Conservation (phyloP, 2,329 filamentous ascomycete genomes). For the Drechslerella stenobrocha region DNA sequence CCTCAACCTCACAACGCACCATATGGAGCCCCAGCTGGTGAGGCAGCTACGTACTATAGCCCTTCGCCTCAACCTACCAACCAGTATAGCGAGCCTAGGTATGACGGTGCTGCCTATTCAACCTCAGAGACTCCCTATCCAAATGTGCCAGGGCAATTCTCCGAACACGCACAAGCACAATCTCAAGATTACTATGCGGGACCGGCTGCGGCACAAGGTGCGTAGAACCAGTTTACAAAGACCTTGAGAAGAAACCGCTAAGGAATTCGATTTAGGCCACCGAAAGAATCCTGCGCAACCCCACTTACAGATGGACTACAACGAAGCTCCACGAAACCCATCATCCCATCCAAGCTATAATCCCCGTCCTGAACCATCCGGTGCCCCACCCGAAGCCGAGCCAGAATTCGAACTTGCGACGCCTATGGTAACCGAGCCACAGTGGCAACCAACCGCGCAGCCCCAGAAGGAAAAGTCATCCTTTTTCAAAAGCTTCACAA, state of each 20-base stretch:
- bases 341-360: slow-evolving; percentile 27
- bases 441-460: slow-evolving; percentile 38
- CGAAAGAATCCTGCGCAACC: slow-evolving; percentile 12
- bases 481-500: slow-evolving; percentile 32
- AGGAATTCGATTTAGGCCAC: slow-evolving; percentile 15
- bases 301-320: background rate
- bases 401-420: slow-evolving; percentile 23
- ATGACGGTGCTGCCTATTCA: slow-evolving; percentile 17
- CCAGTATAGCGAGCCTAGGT: slow-evolving; percentile 36
- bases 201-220: slow-evolving; percentile 18
- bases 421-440: slow-evolving; percentile 8
- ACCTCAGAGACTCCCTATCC: slow-evolving; percentile 24
- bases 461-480: slow-evolving; percentile 31
- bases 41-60: slow-evolving; percentile 27
- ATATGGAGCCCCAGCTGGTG: slow-evolving; percentile 5
- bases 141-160: slow-evolving; percentile 5
- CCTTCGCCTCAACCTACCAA: slow-evolving; percentile 28
- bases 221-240: background rate
- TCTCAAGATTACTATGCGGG: slow-evolving; percentile 27
- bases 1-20: slow-evolving; percentile 1
- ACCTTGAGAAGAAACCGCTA: background rate
- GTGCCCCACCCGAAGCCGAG: slow-evolving; percentile 37
- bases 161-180: slow-evolving; percentile 11
- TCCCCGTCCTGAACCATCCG: slow-evolving; percentile 35
- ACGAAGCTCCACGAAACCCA: slow-evolving; percentile 37